Percentiles rank a stretch among this genome's conserved stretches.
Conservation (phyloP, 129 eudicot species). For the Gnaphalium uliginosum region DNA sequence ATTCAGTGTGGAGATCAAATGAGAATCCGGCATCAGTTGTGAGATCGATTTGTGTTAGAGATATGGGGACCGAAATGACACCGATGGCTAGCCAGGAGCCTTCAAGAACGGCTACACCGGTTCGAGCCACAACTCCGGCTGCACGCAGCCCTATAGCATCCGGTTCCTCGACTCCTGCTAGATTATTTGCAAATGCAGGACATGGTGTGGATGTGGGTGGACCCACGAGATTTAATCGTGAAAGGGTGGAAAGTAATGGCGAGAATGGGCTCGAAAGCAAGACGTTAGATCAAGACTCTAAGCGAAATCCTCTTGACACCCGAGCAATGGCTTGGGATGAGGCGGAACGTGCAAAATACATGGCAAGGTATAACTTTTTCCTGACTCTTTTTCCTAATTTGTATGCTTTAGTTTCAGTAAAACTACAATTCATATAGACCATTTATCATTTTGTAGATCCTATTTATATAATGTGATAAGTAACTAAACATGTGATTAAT, state of each 20-base stretch:
- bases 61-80: conserved; percentile 99
- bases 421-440: background rate
- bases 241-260: conserved; percentile 43
- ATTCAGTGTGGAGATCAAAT: conserved; percentile 55
- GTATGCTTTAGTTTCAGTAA: background rate
- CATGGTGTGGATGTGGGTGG: conserved; percentile 38
- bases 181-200: conserved; percentile 43
- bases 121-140: conserved; percentile 74
- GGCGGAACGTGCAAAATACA: conserved; percentile 86
- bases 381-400: conserved; percentile 1
- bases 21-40: conserved; percentile 48
- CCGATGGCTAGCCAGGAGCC: conserved; percentile 96
- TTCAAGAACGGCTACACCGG: conserved; percentile 81
- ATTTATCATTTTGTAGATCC: background rate
- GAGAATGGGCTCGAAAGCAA: conserved; percentile 36
- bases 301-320: conserved; percentile 62
- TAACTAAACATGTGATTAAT: too few species aligned
- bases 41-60: conserved; percentile 79
- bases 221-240: conserved; percentile 46
- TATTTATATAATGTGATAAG: too few species aligned
- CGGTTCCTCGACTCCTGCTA: conserved; percentile 64
- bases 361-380: conserved; percentile 64
- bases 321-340: conserved; percentile 97
- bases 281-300: conserved; percentile 29
- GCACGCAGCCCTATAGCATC: conserved; percentile 71